Evolutionary conservation across 78 protist species (phyloP).

Genomic region (Dictyostelium firmibasis): DNA sequence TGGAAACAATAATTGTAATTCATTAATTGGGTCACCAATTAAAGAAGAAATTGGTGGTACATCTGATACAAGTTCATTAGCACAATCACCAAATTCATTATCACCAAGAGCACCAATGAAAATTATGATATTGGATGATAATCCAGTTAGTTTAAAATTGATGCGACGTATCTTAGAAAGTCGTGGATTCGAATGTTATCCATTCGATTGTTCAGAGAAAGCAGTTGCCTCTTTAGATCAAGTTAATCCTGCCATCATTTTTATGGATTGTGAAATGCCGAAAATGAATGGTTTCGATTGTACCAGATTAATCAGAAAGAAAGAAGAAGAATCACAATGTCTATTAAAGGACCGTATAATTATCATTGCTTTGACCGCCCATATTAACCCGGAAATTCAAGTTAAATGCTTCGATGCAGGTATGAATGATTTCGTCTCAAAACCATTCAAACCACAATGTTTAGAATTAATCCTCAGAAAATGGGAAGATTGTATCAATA

Average conservation of each 20-base stretch:
- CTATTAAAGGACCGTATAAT: not conserved
- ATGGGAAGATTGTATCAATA: slow-evolving; percentile 21
- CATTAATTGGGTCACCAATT: not conserved
- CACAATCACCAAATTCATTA: not conserved
- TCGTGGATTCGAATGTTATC: slow-evolving; percentile 4
- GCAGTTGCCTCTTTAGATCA: slow-evolving; percentile 1
- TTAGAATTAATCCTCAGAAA: not conserved
- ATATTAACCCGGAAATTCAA: not conserved
- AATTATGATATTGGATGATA: slow-evolving; percentile 34
- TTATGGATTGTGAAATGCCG: slow-evolving; percentile 62
- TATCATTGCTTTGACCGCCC: slow-evolving; percentile 54
- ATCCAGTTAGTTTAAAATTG: not conserved
- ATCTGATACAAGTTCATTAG: not conserved
- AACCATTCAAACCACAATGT: slow-evolving; percentile 3
- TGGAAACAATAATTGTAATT: not conserved
- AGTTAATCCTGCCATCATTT: not conserved
- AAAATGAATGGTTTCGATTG: slow-evolving; percentile 24
- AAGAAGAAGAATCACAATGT: not conserved
- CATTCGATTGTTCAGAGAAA: not conserved
- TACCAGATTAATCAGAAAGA: slow-evolving; percentile 16
- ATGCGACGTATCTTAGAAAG: not conserved
- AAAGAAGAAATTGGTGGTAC: not conserved
- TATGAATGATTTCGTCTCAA: slow-evolving; percentile 33
- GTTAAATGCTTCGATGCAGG: slow-evolving; percentile 28
- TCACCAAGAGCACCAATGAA: not conserved